phyloP scores from a whole-genome alignment of 2,329 filamentous ascomycete genomes.

The Apiospora saccharicola region DNA sequence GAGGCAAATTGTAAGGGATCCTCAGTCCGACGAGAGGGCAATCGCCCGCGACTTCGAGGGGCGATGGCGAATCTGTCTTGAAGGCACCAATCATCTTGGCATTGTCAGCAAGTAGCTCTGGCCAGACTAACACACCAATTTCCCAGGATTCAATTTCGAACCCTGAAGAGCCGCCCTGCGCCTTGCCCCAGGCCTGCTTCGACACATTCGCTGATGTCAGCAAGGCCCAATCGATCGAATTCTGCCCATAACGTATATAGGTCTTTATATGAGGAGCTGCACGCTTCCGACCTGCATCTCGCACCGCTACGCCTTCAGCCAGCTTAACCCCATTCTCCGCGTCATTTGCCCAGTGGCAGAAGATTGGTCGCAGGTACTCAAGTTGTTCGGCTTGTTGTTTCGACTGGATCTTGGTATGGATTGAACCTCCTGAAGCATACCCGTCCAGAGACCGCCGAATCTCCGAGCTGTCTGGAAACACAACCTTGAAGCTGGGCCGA shows the following conservation, averaged over 20 bases:
- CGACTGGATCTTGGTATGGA: slow-evolving; percentile 81
- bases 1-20: slow-evolving; percentile 83
- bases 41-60: slow-evolving; percentile 23
- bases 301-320: slow-evolving; percentile 30
- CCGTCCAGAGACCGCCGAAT: slow-evolving; percentile 80
- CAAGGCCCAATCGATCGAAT: slow-evolving; percentile 81
- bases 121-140: slow-evolving; percentile 85
- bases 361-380: slow-evolving; percentile 71
- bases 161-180: slow-evolving; percentile 61
- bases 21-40: slow-evolving; percentile 69
- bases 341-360: slow-evolving; percentile 81
- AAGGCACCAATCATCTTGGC: slow-evolving; percentile 75
- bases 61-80: slow-evolving; percentile 62
- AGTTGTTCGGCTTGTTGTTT: slow-evolving; percentile 77
- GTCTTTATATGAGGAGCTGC: slow-evolving; percentile 92
- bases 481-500: slow-evolving; percentile 68
- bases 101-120: slow-evolving; percentile 59
- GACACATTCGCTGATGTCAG: slow-evolving; percentile 92
- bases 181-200: slow-evolving; percentile 86
- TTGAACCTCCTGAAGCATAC: slow-evolving; percentile 78
- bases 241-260: slow-evolving; percentile 71
- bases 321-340: slow-evolving; percentile 40
- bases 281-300: slow-evolving; percentile 66
- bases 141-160: slow-evolving; percentile 83
- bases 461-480: slow-evolving; percentile 84